phyloP scores from a whole-genome alignment of 176 grass and related monocot genomes.

The Alopecurus myosuroides region DNA sequence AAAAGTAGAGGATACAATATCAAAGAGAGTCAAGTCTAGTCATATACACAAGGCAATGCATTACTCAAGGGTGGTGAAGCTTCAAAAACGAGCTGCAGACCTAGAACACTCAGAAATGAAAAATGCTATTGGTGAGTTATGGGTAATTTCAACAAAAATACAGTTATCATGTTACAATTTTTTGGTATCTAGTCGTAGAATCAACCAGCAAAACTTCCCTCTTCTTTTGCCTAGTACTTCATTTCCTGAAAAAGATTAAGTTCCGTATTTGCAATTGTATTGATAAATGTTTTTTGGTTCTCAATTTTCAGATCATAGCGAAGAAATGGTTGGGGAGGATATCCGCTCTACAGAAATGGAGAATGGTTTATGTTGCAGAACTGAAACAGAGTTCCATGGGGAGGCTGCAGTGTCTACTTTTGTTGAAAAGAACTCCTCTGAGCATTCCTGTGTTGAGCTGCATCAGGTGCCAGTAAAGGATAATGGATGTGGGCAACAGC shows the following conservation, averaged over 20 bases:
- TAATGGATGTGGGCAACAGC: neutral
- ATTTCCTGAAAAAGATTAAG: neutral
- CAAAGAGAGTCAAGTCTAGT: neutral
- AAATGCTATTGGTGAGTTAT: conserved; percentile 30
- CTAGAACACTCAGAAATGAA: conserved; percentile 13
- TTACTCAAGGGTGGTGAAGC: neutral
- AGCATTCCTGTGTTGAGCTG: conserved; percentile 11
- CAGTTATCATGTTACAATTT: conserved; percentile 11
- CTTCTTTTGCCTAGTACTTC: neutral
- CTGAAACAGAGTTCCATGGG: conserved; percentile 30
- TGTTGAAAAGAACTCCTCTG: neutral
- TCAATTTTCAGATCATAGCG: conserved; percentile 18
- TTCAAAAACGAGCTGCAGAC: neutral
- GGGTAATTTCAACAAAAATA: neutral
- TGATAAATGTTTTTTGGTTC: neutral
- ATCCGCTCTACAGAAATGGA: conserved; percentile 12
- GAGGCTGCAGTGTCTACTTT: conserved; percentile 15
- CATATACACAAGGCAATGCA: conserved; percentile 1
- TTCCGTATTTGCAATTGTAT: conserved; percentile 6
- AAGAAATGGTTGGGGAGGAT: conserved; percentile 21
- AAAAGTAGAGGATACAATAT: neutral
- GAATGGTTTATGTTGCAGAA: neutral
- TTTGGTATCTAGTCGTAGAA: neutral
- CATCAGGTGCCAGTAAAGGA: conserved; percentile 2
- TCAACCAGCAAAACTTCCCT: neutral